Evolutionary conservation across 2,329 filamentous ascomycete species (phyloP).

Genomic region (Fusarium sp.): DNA sequence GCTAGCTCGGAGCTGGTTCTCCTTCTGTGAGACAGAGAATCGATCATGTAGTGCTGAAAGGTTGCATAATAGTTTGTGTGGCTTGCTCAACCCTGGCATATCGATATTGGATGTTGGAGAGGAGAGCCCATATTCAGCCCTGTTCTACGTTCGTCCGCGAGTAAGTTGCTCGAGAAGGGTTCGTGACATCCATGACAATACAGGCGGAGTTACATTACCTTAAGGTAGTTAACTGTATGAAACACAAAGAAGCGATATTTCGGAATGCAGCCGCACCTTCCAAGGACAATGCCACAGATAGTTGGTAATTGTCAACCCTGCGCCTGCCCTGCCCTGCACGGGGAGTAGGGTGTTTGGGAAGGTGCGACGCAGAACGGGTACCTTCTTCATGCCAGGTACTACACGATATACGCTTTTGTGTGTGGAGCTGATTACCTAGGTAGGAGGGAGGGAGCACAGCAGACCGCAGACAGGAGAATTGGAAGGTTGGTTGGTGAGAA

Average conservation of each 20-base stretch:
- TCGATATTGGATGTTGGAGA: constrained; percentile 8
- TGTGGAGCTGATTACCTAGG: constrained; percentile 22
- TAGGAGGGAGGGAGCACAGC: not conserved
- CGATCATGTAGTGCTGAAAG: constrained; percentile 1
- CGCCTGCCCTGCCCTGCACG: constrained; percentile 3
- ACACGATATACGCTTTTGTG: constrained; percentile 22
- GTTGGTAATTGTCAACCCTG: constrained; percentile 10
- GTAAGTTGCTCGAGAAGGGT: not conserved
- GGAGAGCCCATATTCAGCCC: constrained; percentile 8
- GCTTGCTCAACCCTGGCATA: constrained; percentile 18
- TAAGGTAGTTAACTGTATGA: not conserved
- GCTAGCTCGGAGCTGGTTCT: constrained; percentile 12
- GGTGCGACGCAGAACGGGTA: constrained; percentile 16
- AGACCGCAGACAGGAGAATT: not conserved
- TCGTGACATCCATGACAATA: not conserved
- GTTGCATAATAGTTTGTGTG: constrained; percentile 24
- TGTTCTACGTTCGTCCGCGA: not conserved
- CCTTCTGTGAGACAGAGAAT: constrained; percentile 18
- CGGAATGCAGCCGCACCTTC: constrained; percentile 28
- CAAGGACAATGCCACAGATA: not conserved
- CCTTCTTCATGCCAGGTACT: constrained; percentile 7
- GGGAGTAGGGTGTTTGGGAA: constrained; percentile 23
- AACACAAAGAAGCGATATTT: constrained; percentile 8
- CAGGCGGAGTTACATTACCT: not conserved
- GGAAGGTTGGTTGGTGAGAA: not conserved